Percentiles rank a stretch among this genome's conserved stretches.
These are phyloP conservation scores for Aquilaria sinensis DNA, from an alignment of 345 rosid genomes.

Conservation along the genomic window DNA sequence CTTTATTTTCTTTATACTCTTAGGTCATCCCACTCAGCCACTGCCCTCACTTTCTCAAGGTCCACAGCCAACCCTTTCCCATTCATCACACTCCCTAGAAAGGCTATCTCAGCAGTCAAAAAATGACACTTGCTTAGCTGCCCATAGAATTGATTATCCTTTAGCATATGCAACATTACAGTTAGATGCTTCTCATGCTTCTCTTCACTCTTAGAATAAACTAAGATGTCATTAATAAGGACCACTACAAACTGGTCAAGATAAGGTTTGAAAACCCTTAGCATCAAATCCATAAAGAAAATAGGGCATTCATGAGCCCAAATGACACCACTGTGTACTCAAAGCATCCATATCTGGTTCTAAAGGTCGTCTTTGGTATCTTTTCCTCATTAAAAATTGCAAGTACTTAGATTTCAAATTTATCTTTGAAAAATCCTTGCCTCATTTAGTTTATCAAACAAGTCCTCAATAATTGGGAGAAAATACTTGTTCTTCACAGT, in stretches of 20 bases:
- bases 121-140: neutral
- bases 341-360: no score
- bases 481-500: no score
- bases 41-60: neutral
- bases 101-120: neutral
- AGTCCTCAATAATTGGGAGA: no score
- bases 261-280: neutral
- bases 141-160: neutral
- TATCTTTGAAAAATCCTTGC: no score
- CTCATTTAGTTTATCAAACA: no score
- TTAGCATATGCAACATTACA: neutral
- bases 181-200: neutral
- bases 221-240: neutral
- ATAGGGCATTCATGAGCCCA: neutral
- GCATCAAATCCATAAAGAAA: neutral
- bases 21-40: neutral
- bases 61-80: neutral
- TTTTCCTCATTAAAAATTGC: no score
- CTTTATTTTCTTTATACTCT: neutral
- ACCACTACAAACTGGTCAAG: neutral
- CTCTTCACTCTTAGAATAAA: neutral
- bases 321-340: neutral
- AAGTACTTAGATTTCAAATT: no score
- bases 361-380: no score
- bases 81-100: neutral